Percentiles rank a stretch among this genome's conserved stretches.
phyloP scores from a whole-genome alignment of 805 yeast species.

The Nakazawaea wyomingensis region DNA sequence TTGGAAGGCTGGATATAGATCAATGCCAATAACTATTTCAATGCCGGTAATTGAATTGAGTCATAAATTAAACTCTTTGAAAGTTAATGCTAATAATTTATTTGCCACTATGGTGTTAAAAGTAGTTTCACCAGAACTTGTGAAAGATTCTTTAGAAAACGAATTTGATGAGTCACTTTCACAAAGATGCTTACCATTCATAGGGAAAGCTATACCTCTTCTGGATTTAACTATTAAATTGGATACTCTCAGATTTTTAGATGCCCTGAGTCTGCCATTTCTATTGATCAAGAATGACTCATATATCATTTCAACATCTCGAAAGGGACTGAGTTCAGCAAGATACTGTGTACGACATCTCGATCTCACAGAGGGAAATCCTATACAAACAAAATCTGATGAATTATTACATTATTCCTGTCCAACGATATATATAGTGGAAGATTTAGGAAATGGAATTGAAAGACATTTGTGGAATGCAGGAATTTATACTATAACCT shows the following conservation, averaged over 20 bases:
- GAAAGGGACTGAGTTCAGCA: not conserved
- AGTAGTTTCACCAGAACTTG: not conserved
- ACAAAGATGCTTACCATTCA: not conserved
- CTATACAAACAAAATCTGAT: no score
- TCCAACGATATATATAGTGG: conserved; percentile 17
- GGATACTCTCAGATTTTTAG: not conserved
- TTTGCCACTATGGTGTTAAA: not conserved
- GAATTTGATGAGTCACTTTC: not conserved
- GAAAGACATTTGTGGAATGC: conserved; percentile 42
- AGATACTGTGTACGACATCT: conserved; percentile 1
- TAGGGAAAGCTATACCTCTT: not conserved
- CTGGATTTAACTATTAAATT: not conserved
- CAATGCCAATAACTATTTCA: not conserved
- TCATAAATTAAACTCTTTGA: not conserved
- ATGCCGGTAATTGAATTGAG: not conserved
- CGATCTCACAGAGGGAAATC: not conserved
- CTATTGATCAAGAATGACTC: conserved; percentile 13
- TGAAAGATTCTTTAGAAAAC: not conserved
- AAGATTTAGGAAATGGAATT: conserved; percentile 34
- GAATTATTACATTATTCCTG: not conserved
- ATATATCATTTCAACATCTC: conserved; percentile 15
- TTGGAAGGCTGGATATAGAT: conserved; percentile 1
- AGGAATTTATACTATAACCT: conserved; percentile 21
- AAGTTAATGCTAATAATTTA: not conserved
- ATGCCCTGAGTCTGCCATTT: conserved; percentile 2